Conservation (phyloP, 768 basidiomycete species). For the Amanita phalloides region DNA sequence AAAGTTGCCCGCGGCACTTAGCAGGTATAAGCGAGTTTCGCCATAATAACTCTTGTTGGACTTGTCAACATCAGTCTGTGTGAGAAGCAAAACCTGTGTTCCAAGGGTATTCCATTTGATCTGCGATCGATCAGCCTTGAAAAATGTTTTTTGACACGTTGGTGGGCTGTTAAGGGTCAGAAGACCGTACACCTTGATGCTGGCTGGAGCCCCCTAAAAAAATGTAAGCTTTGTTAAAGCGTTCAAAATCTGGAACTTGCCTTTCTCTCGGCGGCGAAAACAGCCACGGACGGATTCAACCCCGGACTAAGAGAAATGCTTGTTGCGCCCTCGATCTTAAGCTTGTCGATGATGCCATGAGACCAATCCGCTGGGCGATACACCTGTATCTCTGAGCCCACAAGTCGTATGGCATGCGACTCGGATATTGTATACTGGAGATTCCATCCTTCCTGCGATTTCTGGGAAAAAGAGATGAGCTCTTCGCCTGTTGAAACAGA, state of each 20-base stretch:
- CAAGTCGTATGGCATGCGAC: constrained; percentile 74
- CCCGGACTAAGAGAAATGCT: constrained; percentile 73
- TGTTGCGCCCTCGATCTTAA: constrained; percentile 77
- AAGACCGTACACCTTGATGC: constrained; percentile 76
- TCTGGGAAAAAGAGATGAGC: constrained; percentile 80
- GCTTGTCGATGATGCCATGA: constrained; percentile 71
- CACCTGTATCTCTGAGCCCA: constrained; percentile 74
- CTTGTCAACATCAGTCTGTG: constrained; percentile 95
- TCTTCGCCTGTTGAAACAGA: constrained; percentile 79
- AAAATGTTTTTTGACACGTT: constrained; percentile 85
- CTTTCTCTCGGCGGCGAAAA: constrained; percentile 94
- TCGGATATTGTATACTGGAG: constrained; percentile 88
- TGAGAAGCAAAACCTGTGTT: constrained; percentile 83
- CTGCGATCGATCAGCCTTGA: constrained; percentile 85
- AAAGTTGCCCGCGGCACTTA: constrained; percentile 88
- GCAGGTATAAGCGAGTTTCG: constrained; percentile 89
- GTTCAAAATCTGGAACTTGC: constrained; percentile 21
- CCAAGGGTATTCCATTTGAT: constrained; percentile 97
- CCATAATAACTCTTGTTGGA: constrained; percentile 98
- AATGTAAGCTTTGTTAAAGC: background rate
- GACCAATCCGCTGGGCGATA: constrained; percentile 73
- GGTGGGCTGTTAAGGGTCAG: constrained; percentile 47
- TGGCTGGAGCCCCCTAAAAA: constrained; percentile 68
- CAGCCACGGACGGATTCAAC: constrained; percentile 77
- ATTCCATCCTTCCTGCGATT: constrained; percentile 86